Base-by-base conservation (phyloP, 441 rosid species). In the Corymbia calophylla region DNA sequence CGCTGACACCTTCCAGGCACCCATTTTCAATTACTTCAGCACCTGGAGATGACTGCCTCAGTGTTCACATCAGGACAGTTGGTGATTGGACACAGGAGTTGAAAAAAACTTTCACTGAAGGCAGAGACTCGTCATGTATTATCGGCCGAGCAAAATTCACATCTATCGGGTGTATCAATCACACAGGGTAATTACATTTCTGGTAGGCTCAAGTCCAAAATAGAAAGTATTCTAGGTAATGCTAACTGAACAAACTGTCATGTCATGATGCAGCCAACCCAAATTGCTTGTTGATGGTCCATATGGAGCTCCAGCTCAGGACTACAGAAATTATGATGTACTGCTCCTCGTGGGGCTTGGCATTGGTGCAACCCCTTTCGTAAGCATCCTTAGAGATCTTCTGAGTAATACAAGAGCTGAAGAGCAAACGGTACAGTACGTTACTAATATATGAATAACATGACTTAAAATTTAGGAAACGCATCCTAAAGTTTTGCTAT, bases 11-110 rank as follows among this genome's bases (percentile, higher is more conserved):
- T 89, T 90, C 53, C 95, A 98, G 99, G 99, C 99, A 97, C 90
- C 99, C 99, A 56, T 98, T 98, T 93, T 98, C 99, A n/a, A 95
- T 98, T 87, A 97, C 99, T 91, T 98, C 99, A 21, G 99, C 99
- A 82, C 98, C 99, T 86, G 99, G 97, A 87, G 99, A 98, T 90
- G 93, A 95, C 77, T 91, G 91, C 89, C 97, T 98, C 53, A 98
- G 99, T 84, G 97, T 98, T 92, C 99, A 98, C 89, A 96, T 98
- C 91, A 92, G 99, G 90, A 95, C 93, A 51, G 96, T 94, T 8
- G 99, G 99, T 90, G 99, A 98, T 90, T 98, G 99, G 99, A 98
- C 99, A 12, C 93, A 93, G 85, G 98, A 98, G 91, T 70, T 98
- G 94, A 95, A 94, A 91, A 93, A 94, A 90, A 94, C 95, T 90